phyloP scores from a whole-genome alignment of 345 rosid genomes.

The Noccaea bulbosa region DNA sequence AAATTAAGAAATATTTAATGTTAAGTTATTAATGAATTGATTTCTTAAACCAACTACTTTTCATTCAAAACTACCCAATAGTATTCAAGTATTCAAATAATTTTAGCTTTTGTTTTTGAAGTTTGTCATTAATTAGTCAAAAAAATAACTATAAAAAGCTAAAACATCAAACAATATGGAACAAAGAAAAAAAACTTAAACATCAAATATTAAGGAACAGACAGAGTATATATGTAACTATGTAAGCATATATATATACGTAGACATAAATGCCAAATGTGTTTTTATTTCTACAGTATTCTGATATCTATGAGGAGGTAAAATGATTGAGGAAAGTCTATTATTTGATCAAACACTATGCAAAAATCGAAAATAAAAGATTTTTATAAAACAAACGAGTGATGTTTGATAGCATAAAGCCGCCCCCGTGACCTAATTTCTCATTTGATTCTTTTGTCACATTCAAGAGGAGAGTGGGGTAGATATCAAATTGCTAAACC shows the following conservation, averaged over 20 bases:
- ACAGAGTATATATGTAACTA: not conserved
- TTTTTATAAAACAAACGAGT: not conserved
- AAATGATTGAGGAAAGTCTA: constrained; percentile 43
- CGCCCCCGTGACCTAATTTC: constrained; percentile 49
- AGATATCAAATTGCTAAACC: constrained; percentile 42
- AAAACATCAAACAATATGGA: too few relatives aligned
- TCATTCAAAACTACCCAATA: too few relatives aligned
- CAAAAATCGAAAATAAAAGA: constrained; percentile 10
- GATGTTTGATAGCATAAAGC: constrained; percentile 48
- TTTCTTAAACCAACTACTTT: too few relatives aligned
- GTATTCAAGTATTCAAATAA: too few relatives aligned
- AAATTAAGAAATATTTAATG: too few relatives aligned
- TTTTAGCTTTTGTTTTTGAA: too few relatives aligned
- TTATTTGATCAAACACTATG: constrained; percentile 43
- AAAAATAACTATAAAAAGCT: too few relatives aligned
- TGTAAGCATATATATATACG: constrained; percentile 16
- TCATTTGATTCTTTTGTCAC: constrained; percentile 48
- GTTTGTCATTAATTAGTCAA: too few relatives aligned
- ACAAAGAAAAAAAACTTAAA: too few relatives aligned
- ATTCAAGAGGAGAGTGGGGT: constrained; percentile 45
- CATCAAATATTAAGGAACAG: too few relatives aligned
- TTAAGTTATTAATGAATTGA: too few relatives aligned
- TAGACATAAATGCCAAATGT: not conserved
- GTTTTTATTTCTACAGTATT: constrained; percentile 13
- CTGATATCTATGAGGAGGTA: constrained; percentile 31